Evolutionary conservation across 2,329 filamentous ascomycete species (phyloP).

Genomic region (Xylariaceae sp.): DNA sequence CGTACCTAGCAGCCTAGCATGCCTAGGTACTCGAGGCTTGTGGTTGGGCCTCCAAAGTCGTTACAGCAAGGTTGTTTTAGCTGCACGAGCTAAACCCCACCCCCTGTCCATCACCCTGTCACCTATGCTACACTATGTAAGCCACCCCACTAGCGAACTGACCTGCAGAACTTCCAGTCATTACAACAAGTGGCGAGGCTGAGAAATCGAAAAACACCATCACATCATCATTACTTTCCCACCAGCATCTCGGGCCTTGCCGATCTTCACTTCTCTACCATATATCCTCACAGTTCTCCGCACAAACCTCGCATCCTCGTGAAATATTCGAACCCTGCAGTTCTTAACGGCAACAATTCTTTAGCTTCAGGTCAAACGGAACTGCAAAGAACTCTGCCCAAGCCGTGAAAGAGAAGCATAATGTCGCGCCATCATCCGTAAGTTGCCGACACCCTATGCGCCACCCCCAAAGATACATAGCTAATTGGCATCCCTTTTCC

Average conservation of each 20-base stretch:
- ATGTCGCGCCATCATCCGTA: slow-evolving; percentile 45
- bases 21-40: too few species aligned
- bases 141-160: slow-evolving; percentile 3
- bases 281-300: not conserved
- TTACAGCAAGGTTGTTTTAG: too few species aligned
- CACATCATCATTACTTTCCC: slow-evolving; percentile 21
- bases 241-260: slow-evolving; percentile 1
- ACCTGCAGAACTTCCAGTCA: too few species aligned
- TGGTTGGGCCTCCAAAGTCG: too few species aligned
- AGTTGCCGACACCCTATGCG: slow-evolving; percentile 42
- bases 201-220: slow-evolving; percentile 46
- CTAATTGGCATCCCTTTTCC: slow-evolving; percentile 23
- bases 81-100: too few species aligned
- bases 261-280: not conserved
- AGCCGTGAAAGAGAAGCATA: slow-evolving; percentile 9
- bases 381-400: not conserved
- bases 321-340: not conserved
- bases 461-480: not conserved
- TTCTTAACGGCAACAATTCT: not conserved
- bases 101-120: too few species aligned
- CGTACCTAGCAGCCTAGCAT: too few species aligned
- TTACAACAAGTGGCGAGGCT: slow-evolving; percentile 49
- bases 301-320: not conserved
- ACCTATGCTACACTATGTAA: not conserved
- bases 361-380: not conserved